These are phyloP conservation scores for Graphiopsis chlorocephala DNA, from an alignment of 2,329 filamentous ascomycete species.

Conservation along the genomic window DNA sequence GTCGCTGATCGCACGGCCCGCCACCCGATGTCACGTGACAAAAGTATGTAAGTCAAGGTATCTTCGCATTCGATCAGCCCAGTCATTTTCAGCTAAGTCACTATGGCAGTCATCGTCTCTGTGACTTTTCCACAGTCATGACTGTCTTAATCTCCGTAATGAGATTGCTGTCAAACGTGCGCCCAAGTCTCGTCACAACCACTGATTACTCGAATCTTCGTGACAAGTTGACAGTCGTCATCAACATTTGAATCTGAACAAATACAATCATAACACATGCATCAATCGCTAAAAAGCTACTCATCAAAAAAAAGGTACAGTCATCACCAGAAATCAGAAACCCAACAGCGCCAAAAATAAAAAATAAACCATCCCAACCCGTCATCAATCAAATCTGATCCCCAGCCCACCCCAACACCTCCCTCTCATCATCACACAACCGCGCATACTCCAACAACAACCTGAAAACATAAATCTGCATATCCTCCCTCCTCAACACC, in stretches of 20 bases:
- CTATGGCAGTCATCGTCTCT: not conserved
- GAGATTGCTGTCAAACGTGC: not conserved
- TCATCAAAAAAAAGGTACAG: not conserved
- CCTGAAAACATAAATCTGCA: conserved; percentile 67
- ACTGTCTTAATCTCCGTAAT: too few species aligned
- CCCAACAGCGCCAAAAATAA: not conserved
- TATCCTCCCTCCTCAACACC: conserved; percentile 68
- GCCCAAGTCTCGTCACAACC: not conserved
- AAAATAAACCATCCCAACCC: not conserved
- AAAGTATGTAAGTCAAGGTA: not conserved
- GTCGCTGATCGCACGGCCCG: not conserved
- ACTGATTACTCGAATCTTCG: not conserved
- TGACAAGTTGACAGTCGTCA: not conserved
- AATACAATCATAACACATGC: not conserved
- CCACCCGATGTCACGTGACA: not conserved
- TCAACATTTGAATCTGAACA: not conserved
- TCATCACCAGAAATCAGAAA: not conserved
- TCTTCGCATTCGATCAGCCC: not conserved
- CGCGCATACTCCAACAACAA: conserved; percentile 50
- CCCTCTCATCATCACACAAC: conserved; percentile 42
- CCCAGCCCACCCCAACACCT: conserved; percentile 40
- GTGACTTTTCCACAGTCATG: not conserved
- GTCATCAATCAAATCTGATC: not conserved
- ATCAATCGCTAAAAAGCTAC: not conserved
- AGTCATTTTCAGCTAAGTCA: not conserved